A percentile compares a stretch with the other conserved stretches of the same genome.
phyloP scores from a whole-genome alignment of 2,329 filamentous ascomycete genomes.

The Diaporthe vaccinii region DNA sequence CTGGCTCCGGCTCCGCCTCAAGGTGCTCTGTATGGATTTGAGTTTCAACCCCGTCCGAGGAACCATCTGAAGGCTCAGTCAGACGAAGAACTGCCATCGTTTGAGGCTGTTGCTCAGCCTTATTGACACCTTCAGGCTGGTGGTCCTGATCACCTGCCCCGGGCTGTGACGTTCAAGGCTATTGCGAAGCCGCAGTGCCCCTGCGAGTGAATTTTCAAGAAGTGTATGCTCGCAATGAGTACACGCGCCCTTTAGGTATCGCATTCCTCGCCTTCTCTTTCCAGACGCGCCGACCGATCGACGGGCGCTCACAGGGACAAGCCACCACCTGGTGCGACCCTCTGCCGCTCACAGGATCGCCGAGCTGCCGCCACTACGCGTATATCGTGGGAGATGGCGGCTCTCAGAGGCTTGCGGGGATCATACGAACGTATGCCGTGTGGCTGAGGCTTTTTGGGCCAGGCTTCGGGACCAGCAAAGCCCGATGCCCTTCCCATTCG shows the following conservation, averaged over 20 bases:
- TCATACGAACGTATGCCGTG: conserved; percentile 29
- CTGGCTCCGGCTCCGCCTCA: conserved; percentile 4
- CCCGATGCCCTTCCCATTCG: not conserved
- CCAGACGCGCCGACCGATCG: conserved; percentile 25
- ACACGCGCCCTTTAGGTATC: not conserved
- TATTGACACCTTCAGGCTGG: not conserved
- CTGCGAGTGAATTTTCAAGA: not conserved
- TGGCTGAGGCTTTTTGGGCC: conserved; percentile 4
- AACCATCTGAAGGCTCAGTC: not conserved
- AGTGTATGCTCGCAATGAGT: not conserved
- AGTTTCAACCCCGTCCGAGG: conserved; percentile 5
- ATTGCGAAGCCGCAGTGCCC: not conserved
- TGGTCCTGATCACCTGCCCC: not conserved
- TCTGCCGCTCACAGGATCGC: conserved; percentile 20
- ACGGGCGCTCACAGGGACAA: conserved; percentile 31
- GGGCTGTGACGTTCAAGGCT: not conserved
- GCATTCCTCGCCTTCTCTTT: conserved; percentile 19
- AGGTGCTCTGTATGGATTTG: not conserved
- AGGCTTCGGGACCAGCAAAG: not conserved
- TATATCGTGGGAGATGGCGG: not conserved
- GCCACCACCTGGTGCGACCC: conserved; percentile 25
- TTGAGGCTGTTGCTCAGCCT: conserved; percentile 4
- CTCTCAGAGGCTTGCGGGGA: conserved; percentile 21
- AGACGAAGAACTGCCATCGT: not conserved
- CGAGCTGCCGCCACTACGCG: conserved; percentile 12